phyloP scores from a whole-genome alignment of 495 filamentous ascomycete species.

The Penicillium herquei region DNA sequence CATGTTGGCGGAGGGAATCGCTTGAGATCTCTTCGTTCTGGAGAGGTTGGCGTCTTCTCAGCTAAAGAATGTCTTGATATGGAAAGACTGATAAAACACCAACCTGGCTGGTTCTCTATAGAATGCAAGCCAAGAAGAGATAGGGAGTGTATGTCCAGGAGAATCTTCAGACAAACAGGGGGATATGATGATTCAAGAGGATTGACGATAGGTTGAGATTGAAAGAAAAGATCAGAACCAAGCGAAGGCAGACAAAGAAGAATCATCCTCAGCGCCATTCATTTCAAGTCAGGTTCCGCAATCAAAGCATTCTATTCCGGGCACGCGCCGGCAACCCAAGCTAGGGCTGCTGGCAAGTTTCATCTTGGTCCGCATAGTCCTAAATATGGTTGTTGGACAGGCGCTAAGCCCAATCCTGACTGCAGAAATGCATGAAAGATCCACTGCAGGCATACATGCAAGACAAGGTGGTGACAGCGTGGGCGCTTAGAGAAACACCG shows the following conservation, averaged over 20 bases:
- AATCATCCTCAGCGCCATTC: conserved; percentile 5
- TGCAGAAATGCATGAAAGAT: conserved; percentile 12
- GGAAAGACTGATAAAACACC: not conserved
- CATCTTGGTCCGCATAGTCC: conserved; percentile 17
- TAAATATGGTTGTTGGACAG: conserved; percentile 5
- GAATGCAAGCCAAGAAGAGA: not conserved
- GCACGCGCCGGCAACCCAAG: conserved; percentile 33
- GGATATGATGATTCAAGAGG: conserved; percentile 10
- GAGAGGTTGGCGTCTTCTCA: not conserved
- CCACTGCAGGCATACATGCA: not conserved
- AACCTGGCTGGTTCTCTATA: not conserved
- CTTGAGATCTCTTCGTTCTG: not conserved
- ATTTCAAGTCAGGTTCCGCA: conserved; percentile 6
- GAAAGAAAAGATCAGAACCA: not conserved
- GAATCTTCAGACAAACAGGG: not conserved
- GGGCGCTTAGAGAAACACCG: conserved; percentile 23
- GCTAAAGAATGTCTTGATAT: not conserved
- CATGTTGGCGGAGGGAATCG: conserved; percentile 15
- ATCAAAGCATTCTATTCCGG: conserved; percentile 20
- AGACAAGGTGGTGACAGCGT: conserved; percentile 4
- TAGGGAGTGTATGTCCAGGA: not conserved
- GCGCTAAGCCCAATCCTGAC: conserved; percentile 20
- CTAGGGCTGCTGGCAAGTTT: conserved; percentile 24
- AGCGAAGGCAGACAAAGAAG: conserved; percentile 5
- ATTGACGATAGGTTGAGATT: conserved; percentile 13